These are phyloP conservation scores for Alnus rubra DNA, from an alignment of 306 rosid genomes.

Conservation along the genomic window DNA sequence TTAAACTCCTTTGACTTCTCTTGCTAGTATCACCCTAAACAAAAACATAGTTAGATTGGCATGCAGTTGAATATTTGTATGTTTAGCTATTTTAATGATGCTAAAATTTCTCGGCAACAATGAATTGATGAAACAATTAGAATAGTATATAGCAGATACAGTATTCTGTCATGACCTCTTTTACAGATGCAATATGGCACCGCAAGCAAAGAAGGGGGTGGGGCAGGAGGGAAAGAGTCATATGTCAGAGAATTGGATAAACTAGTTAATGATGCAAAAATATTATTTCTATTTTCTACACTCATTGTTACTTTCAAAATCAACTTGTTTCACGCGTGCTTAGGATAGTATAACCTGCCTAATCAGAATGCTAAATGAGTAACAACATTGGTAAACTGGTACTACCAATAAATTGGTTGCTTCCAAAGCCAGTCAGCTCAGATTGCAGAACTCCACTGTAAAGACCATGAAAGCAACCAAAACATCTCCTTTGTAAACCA, in stretches of 20 bases:
- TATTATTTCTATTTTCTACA: background rate
- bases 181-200: background rate
- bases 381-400: background rate
- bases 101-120: slow-evolving; percentile 11
- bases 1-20: slow-evolving; percentile 31
- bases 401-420: slow-evolving; percentile 4
- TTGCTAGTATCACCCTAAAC: slow-evolving; percentile 41
- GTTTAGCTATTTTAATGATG: slow-evolving; percentile 1
- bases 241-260: background rate
- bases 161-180: background rate
- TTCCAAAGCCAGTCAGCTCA: background rate
- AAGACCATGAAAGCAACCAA: slow-evolving; percentile 4
- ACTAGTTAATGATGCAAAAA: background rate
- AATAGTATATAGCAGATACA: background rate
- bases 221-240: background rate
- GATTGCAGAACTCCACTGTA: background rate
- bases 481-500: background rate
- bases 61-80: slow-evolving; percentile 9
- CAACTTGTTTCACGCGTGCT: background rate
- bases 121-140: slow-evolving; percentile 1
- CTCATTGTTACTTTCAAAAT: background rate
- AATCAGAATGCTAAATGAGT: background rate
- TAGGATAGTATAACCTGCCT: background rate
- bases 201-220: background rate
- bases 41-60: slow-evolving; percentile 19